These are phyloP conservation scores for Gymnopilus dilepis DNA, from an alignment of 768 basidiomycete genomes.

Conservation along the genomic window DNA sequence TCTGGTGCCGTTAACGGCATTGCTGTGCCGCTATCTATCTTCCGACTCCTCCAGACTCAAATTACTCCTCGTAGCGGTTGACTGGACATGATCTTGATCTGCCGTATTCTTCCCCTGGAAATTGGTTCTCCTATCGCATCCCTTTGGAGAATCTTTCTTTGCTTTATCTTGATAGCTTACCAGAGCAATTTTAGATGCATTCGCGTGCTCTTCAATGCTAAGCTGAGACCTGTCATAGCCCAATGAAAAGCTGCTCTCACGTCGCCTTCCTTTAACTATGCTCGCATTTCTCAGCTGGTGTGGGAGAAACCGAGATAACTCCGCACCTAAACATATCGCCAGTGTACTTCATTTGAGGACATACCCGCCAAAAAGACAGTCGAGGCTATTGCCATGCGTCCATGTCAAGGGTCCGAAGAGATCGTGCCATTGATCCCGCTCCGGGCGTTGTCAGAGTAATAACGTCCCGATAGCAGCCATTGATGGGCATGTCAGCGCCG, in stretches of 20 bases:
- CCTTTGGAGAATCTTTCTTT: constrained; percentile 8
- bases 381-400: constrained; percentile 27
- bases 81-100: background rate
- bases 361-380: constrained; percentile 6
- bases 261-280: constrained; percentile 17
- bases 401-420: constrained; percentile 23
- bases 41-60: background rate
- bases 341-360: constrained; percentile 3
- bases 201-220: constrained; percentile 12
- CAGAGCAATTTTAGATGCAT: constrained; percentile 13
- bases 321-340: constrained; percentile 20
- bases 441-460: constrained; percentile 10
- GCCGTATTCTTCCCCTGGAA: background rate
- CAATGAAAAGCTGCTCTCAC: constrained; percentile 20
- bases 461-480: constrained; percentile 3
- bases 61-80: constrained; percentile 11
- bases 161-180: constrained; percentile 18
- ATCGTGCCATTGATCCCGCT: constrained; percentile 20
- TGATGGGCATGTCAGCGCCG: background rate
- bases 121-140: constrained; percentile 15
- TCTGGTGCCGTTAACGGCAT: constrained; percentile 9
- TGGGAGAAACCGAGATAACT: constrained; percentile 27
- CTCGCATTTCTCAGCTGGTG: constrained; percentile 25
- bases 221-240: background rate
- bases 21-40: background rate